Percentiles rank a stretch among this genome's conserved stretches.
phyloP scores from a whole-genome alignment of 78 protist species.

The Guillardia theta region DNA sequence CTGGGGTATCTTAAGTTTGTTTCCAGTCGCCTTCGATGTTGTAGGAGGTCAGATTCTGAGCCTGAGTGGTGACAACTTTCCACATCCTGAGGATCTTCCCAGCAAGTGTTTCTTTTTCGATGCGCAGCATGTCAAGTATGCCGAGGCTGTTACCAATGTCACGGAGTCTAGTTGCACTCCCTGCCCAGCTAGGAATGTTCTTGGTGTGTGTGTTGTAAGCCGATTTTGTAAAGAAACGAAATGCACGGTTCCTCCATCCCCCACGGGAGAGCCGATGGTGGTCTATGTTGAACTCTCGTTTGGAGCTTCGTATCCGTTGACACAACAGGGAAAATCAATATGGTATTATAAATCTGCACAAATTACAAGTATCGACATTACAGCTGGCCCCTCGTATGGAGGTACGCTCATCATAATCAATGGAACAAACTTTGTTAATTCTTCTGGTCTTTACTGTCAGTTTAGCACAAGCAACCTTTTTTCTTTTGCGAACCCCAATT shows the following conservation, averaged over 20 bases:
- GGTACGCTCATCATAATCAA: neutral
- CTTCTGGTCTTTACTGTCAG: neutral
- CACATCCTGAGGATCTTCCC: neutral
- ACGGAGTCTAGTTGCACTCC: neutral
- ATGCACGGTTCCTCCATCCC: neutral
- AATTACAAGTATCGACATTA: neutral
- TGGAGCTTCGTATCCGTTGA: neutral
- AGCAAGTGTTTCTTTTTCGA: neutral
- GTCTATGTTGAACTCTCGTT: neutral
- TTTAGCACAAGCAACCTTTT: neutral
- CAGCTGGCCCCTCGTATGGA: neutral
- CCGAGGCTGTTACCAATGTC: neutral
- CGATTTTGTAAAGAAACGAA: neutral
- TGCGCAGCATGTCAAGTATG: neutral
- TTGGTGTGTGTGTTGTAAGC: neutral
- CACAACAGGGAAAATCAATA: neutral
- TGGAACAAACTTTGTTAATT: neutral
- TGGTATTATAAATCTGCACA: neutral
- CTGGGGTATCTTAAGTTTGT: neutral
- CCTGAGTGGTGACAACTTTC: neutral
- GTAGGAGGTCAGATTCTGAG: neutral
- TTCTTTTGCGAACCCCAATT: neutral
- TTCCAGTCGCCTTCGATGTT: neutral
- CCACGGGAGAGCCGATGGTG: neutral
- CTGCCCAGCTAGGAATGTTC: neutral